Conservation (phyloP, 2,329 filamentous ascomycete species). For the Fulvia fulva region DNA sequence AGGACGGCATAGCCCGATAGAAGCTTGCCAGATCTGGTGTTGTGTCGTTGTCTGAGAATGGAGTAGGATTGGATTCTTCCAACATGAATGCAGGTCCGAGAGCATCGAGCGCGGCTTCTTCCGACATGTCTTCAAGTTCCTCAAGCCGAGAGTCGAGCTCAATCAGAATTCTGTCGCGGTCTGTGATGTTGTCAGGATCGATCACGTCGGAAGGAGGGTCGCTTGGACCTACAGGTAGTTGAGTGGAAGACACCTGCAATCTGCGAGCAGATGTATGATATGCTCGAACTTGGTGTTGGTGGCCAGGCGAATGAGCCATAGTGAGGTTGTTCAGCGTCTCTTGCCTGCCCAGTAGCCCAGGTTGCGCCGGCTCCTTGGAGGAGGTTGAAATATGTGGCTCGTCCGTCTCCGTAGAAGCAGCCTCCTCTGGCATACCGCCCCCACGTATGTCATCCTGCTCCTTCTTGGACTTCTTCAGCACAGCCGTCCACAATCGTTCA, state of each 20-base stretch:
- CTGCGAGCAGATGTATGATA: slow-evolving; percentile 4
- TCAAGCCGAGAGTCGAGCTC: not conserved
- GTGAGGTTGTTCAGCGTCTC: not conserved
- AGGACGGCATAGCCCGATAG: not conserved
- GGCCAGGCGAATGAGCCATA: not conserved
- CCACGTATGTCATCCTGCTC: slow-evolving; percentile 19
- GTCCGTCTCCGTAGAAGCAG: not conserved
- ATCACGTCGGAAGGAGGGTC: not conserved
- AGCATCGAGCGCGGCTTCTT: not conserved
- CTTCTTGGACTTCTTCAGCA: slow-evolving; percentile 24
- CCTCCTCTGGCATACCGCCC: not conserved
- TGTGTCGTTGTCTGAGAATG: not conserved
- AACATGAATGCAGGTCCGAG: not conserved
- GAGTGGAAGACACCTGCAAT: not conserved
- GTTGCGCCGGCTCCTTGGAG: not conserved
- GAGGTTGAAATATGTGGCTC: not conserved
- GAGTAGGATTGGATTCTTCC: not conserved
- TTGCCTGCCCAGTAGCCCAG: not conserved
- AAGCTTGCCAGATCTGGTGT: not conserved
- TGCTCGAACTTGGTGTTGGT: slow-evolving; percentile 5
- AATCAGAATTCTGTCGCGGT: not conserved
- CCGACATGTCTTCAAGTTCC: not conserved
- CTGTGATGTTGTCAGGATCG: not conserved
- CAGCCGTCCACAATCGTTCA: slow-evolving; percentile 57
- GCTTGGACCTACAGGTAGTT: not conserved